Evolutionary conservation across 2,329 filamentous ascomycete genomes (phyloP), one percentile per base, ranked within the genome.

Genomic region (Phoma sp.): DNA sequence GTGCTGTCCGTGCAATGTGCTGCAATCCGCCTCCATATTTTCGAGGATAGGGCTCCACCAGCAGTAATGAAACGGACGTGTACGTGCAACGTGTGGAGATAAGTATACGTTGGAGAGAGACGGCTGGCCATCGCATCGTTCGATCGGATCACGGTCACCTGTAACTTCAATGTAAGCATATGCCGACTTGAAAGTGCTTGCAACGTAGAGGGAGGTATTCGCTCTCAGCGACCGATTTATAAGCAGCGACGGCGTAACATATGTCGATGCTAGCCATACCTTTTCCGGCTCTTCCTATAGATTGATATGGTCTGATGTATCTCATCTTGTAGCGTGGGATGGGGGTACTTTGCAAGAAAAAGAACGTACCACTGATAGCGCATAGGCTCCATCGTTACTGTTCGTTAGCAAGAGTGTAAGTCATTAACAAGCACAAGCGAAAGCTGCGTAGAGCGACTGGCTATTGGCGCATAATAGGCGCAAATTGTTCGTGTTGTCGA

Each of bases 271-370:
- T 73, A 74, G 75, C 75, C 75, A 75, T 79, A 74, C 76, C 77
- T 81, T 78, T 78, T 81, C 76, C 78, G 78, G 78, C 78, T 81
- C 78, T 81, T 81, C 78, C 78, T 81, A 78, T 71, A 72, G 62
- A 65, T 66, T 63, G 59, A 53, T 68, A 60, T 71, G 71, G 71
- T 70, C 72, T 69, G 66, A 70, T 71, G 64, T 64, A 64, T 68
- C 51, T 73, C 70, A 73, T 73, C 70, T 61, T 68, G 56, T 60
- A 68, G 66, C 65, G 55, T 51, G 29, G 57, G 28, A 32, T n/a
- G n/a, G 32, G 37, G 47, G 40, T 37, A 20, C 5, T 30, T 17
- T 29, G 30, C 10, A 17, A 23, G 21, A 30, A 20, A 10, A 21
- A 10, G n/a, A 29, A 54, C 51, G 39, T 54, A 54, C 51, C 51